Conservation (phyloP, 352 stramenopile species). For the Globisporangium polare region DNA sequence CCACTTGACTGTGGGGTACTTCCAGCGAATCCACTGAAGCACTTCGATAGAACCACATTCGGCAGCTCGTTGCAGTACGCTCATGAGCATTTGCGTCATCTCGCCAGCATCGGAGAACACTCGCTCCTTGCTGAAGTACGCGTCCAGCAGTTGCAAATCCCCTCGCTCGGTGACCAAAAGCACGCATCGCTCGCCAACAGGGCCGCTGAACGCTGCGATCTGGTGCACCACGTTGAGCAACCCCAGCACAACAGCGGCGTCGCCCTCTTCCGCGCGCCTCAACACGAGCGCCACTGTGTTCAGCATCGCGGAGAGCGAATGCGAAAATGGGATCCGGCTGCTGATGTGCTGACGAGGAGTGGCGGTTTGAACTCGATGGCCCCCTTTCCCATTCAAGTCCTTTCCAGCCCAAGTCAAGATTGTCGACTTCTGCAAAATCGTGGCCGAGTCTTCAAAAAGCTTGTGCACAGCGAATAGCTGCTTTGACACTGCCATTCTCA, state of each 20-base stretch:
- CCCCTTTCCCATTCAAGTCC: neutral
- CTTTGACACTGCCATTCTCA: too few relatives aligned
- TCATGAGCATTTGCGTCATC: neutral
- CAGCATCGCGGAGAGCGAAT: neutral
- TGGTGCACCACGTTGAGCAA: neutral
- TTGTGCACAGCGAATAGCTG: too few relatives aligned
- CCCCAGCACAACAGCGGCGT: neutral
- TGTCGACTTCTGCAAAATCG: neutral
- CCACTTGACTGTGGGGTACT: conserved; percentile 40
- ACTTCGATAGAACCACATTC: conserved; percentile 40
- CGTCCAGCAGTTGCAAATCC: neutral
- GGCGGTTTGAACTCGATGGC: neutral
- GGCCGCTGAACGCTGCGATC: neutral
- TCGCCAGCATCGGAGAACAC: neutral
- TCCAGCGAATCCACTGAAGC: conserved; percentile 45
- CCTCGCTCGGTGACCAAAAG: neutral
- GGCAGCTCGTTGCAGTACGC: conserved; percentile 51
- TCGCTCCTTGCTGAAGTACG: neutral
- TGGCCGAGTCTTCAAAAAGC: neutral
- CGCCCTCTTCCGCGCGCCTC: neutral
- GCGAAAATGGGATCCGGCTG: neutral
- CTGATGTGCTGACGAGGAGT: neutral
- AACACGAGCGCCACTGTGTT: conserved; percentile 7
- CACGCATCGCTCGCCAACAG: neutral
- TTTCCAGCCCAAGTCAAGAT: neutral